phyloP scores from a whole-genome alignment of 2,329 filamentous ascomycete genomes.

The Diaporthe ampelina region DNA sequence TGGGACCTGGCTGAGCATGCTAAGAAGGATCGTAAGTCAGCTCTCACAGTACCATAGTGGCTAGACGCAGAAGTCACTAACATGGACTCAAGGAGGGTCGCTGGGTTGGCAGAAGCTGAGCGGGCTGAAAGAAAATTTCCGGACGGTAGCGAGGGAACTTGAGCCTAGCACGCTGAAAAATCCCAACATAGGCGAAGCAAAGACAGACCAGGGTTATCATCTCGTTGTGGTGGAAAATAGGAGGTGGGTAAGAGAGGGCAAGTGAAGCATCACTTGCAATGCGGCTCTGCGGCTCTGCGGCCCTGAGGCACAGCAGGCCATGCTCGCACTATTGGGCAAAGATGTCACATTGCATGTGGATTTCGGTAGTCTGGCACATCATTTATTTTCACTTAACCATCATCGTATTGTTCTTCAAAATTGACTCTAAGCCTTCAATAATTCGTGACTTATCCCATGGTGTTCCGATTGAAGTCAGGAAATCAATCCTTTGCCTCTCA shows the following conservation, averaged over 20 bases:
- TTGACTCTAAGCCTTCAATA: background rate
- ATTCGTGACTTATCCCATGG: background rate
- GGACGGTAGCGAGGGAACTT: constrained; percentile 78
- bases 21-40: constrained; percentile 70
- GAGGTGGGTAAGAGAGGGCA: constrained; percentile 53
- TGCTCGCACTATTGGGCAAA: background rate
- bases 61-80: background rate
- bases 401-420: background rate
- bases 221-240: constrained; percentile 81
- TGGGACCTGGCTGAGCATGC: constrained; percentile 83
- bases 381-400: too few species aligned
- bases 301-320: background rate
- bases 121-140: constrained; percentile 76
- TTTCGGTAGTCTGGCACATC: background rate
- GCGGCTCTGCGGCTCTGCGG: background rate
- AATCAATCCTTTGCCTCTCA: background rate
- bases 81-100: constrained; percentile 68
- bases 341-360: background rate
- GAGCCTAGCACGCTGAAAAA: constrained; percentile 74
- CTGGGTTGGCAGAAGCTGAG: constrained; percentile 77
- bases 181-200: constrained; percentile 78
- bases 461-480: background rate
- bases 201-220: constrained; percentile 84
- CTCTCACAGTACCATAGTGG: background rate
- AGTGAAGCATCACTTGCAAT: background rate